Evolutionary conservation across 352 stramenopile species (phyloP), one percentile per base, ranked within the genome.

Genomic region (Phytophthora meadii): DNA sequence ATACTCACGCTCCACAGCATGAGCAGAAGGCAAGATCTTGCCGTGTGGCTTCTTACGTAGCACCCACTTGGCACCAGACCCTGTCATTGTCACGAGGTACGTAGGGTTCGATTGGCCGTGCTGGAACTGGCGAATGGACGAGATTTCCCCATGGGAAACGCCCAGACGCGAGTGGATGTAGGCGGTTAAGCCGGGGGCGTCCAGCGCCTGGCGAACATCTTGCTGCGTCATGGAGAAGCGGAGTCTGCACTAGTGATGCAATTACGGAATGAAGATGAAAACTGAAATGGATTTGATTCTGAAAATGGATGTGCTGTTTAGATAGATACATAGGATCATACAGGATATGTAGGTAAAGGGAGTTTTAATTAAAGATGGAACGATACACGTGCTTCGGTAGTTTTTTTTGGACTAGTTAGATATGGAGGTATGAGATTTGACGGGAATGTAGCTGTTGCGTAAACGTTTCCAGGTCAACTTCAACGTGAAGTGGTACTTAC

Each of bases 61-160:
- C 55, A 96, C 88, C 73, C 81, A 90, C 66, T 88, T 74, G 36
- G 74, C 72, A 27, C 76, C 76, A 15, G 74, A 87, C 48, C 62
- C 36, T 22, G 44, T 61, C 80, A 92, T 92, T 4, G 56, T 79
- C 49, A 97, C 54, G 27, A 94, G 73, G 70, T 95, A 97, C 59
- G 89, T 97, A 36, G 89, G 89, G 70, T 97, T 97, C 10, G 82
- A 93, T 65, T 97, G 89, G 5, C 89, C 89, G 48, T 96, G 82
- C 54, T 84, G 67, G 65, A 97, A 97, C 74, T 97, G 87, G 46
- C 75, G 50, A 48, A 97, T 84, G 54, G 80, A 73, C 32, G 65
- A 70, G 51, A 92, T 77, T 28, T 75, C 25, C 28, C 82, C 82
- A 58, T 92, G 78, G 48, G 76, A 79, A 8, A 65, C 52, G 44